These are phyloP conservation scores for Hypoxylon sp. DNA, from an alignment of 2,329 filamentous ascomycete species.

Conservation along the genomic window DNA sequence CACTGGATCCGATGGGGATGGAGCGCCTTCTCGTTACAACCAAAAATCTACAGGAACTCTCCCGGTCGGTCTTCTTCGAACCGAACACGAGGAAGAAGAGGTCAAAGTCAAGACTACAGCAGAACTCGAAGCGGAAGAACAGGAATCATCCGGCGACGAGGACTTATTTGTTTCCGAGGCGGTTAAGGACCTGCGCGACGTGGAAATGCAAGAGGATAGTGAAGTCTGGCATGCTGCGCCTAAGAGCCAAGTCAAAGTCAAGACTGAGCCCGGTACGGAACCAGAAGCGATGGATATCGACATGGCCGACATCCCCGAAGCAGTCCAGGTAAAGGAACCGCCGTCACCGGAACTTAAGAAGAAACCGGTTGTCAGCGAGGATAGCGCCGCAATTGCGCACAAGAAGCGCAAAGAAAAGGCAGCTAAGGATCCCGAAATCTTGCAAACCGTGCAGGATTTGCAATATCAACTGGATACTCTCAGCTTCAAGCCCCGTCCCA, in stretches of 20 bases:
- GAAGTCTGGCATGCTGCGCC: slow-evolving; percentile 62
- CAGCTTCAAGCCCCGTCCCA: slow-evolving; percentile 50
- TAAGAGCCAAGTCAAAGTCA: slow-evolving; percentile 57
- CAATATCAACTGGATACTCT: slow-evolving; percentile 55
- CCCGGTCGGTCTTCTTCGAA: slow-evolving; percentile 70
- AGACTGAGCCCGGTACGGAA: slow-evolving; percentile 60
- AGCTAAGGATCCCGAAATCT: slow-evolving; percentile 52
- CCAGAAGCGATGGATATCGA: slow-evolving; percentile 59
- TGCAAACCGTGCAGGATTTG: slow-evolving; percentile 49
- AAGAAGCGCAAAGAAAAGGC: slow-evolving; percentile 52
- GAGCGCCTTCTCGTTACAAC: slow-evolving; percentile 57
- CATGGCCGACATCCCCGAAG: slow-evolving; percentile 61
- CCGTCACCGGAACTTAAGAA: slow-evolving; percentile 55
- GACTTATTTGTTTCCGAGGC: slow-evolving; percentile 63
- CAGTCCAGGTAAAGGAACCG: slow-evolving; percentile 49
- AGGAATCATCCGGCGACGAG: slow-evolving; percentile 59
- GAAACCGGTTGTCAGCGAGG: slow-evolving; percentile 47
- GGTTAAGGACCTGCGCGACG: slow-evolving; percentile 48
- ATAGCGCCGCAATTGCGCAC: slow-evolving; percentile 47
- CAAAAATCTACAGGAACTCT: slow-evolving; percentile 56
- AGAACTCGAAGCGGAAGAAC: slow-evolving; percentile 70
- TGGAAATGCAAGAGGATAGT: slow-evolving; percentile 54
- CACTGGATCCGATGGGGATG: slow-evolving; percentile 61
- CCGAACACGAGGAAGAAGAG: slow-evolving; percentile 68
- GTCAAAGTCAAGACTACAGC: slow-evolving; percentile 70